phyloP scores from a whole-genome alignment of 192 early-diverging fungal genomes.

The Backusella luteola region DNA sequence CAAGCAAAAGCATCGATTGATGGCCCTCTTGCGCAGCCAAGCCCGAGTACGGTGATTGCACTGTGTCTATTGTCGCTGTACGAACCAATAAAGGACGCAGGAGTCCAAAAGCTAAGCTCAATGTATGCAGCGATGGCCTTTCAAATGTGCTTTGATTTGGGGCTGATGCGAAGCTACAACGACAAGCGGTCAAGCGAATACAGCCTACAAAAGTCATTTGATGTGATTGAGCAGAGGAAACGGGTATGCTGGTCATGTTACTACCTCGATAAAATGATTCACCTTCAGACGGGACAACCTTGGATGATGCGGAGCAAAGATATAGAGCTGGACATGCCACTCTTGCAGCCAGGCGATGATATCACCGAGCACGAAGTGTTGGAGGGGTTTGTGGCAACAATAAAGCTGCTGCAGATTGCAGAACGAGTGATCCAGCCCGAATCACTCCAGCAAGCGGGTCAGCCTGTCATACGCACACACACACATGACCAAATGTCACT shows the following conservation, averaged over 20 bases:
- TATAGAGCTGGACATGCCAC: conserved; percentile 30
- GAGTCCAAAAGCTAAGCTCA: neutral
- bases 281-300: conserved; percentile 14
- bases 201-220: neutral
- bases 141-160: conserved; percentile 27
- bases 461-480: conserved; percentile 17
- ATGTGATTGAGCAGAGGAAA: conserved; percentile 29
- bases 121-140: conserved; percentile 28
- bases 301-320: conserved; percentile 26
- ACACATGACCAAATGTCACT: conserved; percentile 25
- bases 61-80: conserved; percentile 24
- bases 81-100: conserved; percentile 2
- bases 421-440: conserved; percentile 23
- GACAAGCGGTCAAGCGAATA: conserved; percentile 1
- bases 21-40: conserved; percentile 21
- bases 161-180: conserved; percentile 16
- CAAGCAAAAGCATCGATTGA: conserved; percentile 29
- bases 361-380: conserved; percentile 18
- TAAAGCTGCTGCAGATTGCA: conserved; percentile 25
- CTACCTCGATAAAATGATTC: conserved; percentile 33
- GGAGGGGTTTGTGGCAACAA: conserved; percentile 22
- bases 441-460: neutral
- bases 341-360: conserved; percentile 29
- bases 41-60: conserved; percentile 25
- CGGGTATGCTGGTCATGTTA: conserved; percentile 36